Base-by-base conservation (phyloP, 2,329 filamentous ascomycete species). In the Macrophomina tecta region DNA sequence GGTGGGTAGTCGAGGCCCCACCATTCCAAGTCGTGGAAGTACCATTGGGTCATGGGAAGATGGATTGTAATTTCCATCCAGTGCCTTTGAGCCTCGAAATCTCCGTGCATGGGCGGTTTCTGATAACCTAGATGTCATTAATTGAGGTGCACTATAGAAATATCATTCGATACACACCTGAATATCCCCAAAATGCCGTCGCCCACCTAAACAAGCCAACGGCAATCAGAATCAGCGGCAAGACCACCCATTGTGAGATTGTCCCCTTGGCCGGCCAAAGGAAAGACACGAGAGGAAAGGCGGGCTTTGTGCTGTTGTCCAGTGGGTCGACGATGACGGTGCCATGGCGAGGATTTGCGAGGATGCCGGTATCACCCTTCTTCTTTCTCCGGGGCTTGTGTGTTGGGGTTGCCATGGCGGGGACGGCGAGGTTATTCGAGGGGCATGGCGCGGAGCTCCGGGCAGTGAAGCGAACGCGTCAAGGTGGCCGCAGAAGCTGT, bases 1-100 rank as follows among this genome's bases (percentile, higher is more conserved):
- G 95, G 95, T 66, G 95, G 95, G 78, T 99, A 99, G 81, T 99
- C 95, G 71, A 99, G 85, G 0, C 96, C 96, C 95, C 95, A 99
- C 90, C 94, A 99, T 74, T 94, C 86, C 52, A 98, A 83, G 77
- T 99, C 94, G 78, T 99, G 93, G 76, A 97, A 97, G 79, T 99
- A 99, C 95, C 96, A 99, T 78, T 95, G 91, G 11, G 93, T 95
- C 45, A 96, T 85, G 14, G 95, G 95, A 1, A 99, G 84, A 68
- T 97, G 88, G 8, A 88, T 91, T 1, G 95, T 97, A 70, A 99
- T 84, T 76, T 99, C 95, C 94, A 99, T 97, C 95, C 95, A 99
- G 79, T 99, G 95, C 73, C 95, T 85, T 79, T 99, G 95, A 3
- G 96, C 95, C 82, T 99, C 95, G 80, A 97, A 99, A 79, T 99